These are phyloP conservation scores for Medicago arabica DNA, from an alignment of 306 rosid genomes.

Conservation along the genomic window DNA sequence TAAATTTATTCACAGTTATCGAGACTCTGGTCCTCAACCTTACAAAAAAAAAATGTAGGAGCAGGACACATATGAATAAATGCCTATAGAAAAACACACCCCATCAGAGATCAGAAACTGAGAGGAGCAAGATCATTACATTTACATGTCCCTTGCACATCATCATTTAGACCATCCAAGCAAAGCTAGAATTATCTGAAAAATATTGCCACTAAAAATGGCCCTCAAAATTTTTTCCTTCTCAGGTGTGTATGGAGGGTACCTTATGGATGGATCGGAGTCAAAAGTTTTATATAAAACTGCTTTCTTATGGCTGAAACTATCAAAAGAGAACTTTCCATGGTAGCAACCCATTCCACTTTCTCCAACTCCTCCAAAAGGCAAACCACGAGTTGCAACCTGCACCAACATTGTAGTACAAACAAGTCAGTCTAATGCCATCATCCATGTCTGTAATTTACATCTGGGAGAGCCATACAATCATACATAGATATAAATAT, in stretches of 20 bases:
- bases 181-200: slow-evolving; percentile 50
- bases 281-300: slow-evolving; percentile 71
- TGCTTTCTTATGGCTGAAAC: slow-evolving; percentile 81
- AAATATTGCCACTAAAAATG: slow-evolving; percentile 53
- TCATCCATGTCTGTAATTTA: neutral
- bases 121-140: slow-evolving; percentile 16
- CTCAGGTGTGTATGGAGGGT: slow-evolving; percentile 75
- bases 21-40: neutral
- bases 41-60: neutral
- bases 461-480: neutral
- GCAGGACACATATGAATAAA: neutral
- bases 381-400: slow-evolving; percentile 69
- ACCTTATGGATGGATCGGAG: slow-evolving; percentile 66
- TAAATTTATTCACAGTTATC: neutral
- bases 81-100: neutral
- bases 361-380: slow-evolving; percentile 92
- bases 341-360: slow-evolving; percentile 91
- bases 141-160: slow-evolving; percentile 21
- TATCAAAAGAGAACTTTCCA: slow-evolving; percentile 82
- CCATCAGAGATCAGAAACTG: neutral
- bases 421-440: neutral
- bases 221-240: slow-evolving; percentile 69
- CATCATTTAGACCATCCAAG: slow-evolving; percentile 59
- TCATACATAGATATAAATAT: too few relatives aligned
- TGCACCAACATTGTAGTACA: slow-evolving; percentile 39